Conservation (phyloP, 1,284 basidiomycete species). For the Mycocalia duriaeana region DNA sequence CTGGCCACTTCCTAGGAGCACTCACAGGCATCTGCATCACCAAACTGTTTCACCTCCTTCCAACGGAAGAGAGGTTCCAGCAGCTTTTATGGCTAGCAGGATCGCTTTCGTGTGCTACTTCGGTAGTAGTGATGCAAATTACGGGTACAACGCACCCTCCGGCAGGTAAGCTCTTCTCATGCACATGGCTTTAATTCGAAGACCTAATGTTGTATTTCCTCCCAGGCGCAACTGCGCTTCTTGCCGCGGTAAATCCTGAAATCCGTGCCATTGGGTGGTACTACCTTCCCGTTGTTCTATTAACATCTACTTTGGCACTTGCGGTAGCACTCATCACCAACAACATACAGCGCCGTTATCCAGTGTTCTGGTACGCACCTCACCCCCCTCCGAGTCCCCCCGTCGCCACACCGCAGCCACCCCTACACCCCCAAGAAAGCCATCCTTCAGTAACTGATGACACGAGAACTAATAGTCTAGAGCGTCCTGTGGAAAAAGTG, state of each 20-base stretch:
- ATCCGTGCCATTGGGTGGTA: conserved; percentile 53
- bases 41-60: conserved; percentile 47
- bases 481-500: too few relatives aligned
- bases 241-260: conserved; percentile 43
- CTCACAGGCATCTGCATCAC: conserved; percentile 50
- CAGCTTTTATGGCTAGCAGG: conserved; percentile 52
- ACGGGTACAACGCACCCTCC: conserved; percentile 59
- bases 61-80: conserved; percentile 39
- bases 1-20: conserved; percentile 53
- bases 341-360: conserved; percentile 55
- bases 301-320: conserved; percentile 46
- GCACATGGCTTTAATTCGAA: conserved; percentile 14
- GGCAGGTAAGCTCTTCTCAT: conserved; percentile 34
- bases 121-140: conserved; percentile 52
- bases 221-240: conserved; percentile 35
- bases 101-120: conserved; percentile 45
- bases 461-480: too few relatives aligned
- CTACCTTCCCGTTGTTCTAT: conserved; percentile 53
- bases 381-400: too few relatives aligned
- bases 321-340: conserved; percentile 50
- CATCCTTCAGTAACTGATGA: too few relatives aligned
- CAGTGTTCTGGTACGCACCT: conserved; percentile 47
- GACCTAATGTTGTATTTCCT: neutral
- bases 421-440: too few relatives aligned
- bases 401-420: too few relatives aligned